Conservation (phyloP, 179 eudicot species). For the Dionaea muscipula region DNA sequence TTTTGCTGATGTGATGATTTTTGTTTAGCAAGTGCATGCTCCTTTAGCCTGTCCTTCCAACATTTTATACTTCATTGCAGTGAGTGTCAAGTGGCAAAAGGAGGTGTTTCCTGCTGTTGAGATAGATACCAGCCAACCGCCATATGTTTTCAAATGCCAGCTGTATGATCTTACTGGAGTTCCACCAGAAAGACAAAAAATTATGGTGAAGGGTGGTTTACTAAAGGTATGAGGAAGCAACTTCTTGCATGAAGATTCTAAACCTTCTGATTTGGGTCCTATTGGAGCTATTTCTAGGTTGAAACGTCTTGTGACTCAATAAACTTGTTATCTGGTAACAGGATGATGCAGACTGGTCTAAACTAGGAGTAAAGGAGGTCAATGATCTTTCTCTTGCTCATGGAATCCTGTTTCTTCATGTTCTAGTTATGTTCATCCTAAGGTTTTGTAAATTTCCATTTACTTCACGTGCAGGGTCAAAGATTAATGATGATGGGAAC, state of each 20-base stretch:
- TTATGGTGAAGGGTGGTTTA: conserved; percentile 93
- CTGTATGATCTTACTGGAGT: conserved; percentile 86
- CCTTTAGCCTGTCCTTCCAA: too few species aligned
- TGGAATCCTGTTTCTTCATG: conserved; percentile 1
- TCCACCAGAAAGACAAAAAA: conserved; percentile 96
- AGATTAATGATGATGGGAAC: conserved; percentile 99
- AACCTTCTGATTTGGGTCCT: not conserved
- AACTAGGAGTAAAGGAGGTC: conserved; percentile 84
- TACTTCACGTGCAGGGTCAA: conserved; percentile 52
- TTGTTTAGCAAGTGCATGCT: too few species aligned
- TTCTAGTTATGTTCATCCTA: not conserved
- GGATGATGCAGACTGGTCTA: conserved; percentile 97
- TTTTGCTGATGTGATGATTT: too few species aligned
- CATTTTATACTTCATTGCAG: conserved; percentile 28
- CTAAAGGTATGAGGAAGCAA: conserved; percentile 45
- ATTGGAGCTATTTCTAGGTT: not conserved
- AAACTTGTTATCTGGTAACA: conserved; percentile 16
- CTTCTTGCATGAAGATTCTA: not conserved
- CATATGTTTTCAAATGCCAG: conserved; percentile 83
- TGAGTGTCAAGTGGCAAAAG: conserved; percentile 95
- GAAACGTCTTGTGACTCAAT: not conserved
- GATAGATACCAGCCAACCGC: conserved; percentile 70
- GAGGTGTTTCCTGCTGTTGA: conserved; percentile 67
- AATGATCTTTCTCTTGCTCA: conserved; percentile 9
- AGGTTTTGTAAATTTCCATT: conserved; percentile 5